A percentile compares a stretch with the other conserved stretches of the same genome.
Evolutionary conservation across 2,329 filamentous ascomycete genomes (phyloP).

Genomic region (Aspergillus sp.): DNA sequence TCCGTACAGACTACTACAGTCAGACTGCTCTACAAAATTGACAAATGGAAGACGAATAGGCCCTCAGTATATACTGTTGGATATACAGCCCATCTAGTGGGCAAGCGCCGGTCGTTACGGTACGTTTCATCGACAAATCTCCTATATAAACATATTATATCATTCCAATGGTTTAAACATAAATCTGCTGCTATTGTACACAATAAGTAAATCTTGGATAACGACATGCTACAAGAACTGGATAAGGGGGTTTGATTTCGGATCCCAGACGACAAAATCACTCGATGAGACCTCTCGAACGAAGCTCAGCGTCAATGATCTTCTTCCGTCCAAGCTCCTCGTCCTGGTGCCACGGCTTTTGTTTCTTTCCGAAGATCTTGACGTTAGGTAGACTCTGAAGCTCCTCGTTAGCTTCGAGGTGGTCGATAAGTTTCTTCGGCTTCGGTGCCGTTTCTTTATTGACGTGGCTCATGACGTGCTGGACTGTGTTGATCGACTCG

Average conservation of each 20-base stretch:
- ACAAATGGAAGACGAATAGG: too few species aligned
- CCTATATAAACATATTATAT: neutral
- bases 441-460: constrained; percentile 34
- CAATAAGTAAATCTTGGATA: constrained; percentile 10
- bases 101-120: neutral
- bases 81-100: neutral
- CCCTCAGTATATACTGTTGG: too few species aligned
- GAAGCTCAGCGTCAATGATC: constrained; percentile 71
- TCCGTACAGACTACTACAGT: neutral
- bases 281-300: constrained; percentile 58
- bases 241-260: constrained; percentile 2
- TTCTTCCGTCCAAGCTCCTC: constrained; percentile 74
- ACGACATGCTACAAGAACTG: constrained; percentile 23
- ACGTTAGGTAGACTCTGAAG: constrained; percentile 67
- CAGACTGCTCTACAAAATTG: too few species aligned
- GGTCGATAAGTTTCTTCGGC: constrained; percentile 61
- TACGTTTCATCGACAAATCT: neutral
- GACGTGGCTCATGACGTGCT: constrained; percentile 56
- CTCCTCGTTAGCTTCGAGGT: constrained; percentile 49
- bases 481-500: constrained; percentile 54
- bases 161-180: constrained; percentile 1
- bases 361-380: constrained; percentile 60
- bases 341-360: constrained; percentile 72
- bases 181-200: constrained; percentile 24
- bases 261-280: constrained; percentile 28